Evolutionary conservation across 495 filamentous ascomycete species (phyloP), one percentile per base, ranked within the genome.

Genomic region (Penicillium desertorum): DNA sequence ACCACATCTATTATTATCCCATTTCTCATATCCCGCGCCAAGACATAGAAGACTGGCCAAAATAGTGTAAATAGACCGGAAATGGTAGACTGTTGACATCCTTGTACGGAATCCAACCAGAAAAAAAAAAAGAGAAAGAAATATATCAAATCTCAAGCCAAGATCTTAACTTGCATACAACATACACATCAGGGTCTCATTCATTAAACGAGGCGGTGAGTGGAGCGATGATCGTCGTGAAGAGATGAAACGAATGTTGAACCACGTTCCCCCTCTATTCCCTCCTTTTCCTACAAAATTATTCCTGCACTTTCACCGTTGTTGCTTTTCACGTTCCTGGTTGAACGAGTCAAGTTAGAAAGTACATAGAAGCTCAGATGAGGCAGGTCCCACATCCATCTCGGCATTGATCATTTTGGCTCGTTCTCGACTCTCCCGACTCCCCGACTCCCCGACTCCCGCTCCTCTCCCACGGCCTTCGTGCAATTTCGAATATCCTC

Each of bases 181-280:
- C 3, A 23, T 23, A 4, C 27, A 36, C 37, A 42, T 11, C 10
- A 10, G 16, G 20, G 39, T 51, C 51, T 55, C 23, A 59, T 47
- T 61, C 52, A 46, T 11, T 51, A 44, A 37, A 53, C 34, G 51
- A 69, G 66, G 66, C 66, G 66, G 66, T 69, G 54, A 57, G 66
- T 64, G 63, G 63, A 64, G 27, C 27, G 63, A 64, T 64, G 57
- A 43, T 51, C 45, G 46, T 51, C 45, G 19, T 54, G 43, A 58
- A 43, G 53, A 45, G 53, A 57, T 63, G 66, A 67, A 69, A 66
- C 66, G 16, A 39, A 57, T 62, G 42, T 47, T 61, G 61, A 60
- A 54, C 51, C 51, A 59, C 59, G 51, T 53, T 58, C 52, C 51
- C 60, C 58, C 51, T 52, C 59, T 43, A 54, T 56, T 49, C 44